Conservation (phyloP, 2,329 filamentous ascomycete genomes). For the Cladophialophora immunda region DNA sequence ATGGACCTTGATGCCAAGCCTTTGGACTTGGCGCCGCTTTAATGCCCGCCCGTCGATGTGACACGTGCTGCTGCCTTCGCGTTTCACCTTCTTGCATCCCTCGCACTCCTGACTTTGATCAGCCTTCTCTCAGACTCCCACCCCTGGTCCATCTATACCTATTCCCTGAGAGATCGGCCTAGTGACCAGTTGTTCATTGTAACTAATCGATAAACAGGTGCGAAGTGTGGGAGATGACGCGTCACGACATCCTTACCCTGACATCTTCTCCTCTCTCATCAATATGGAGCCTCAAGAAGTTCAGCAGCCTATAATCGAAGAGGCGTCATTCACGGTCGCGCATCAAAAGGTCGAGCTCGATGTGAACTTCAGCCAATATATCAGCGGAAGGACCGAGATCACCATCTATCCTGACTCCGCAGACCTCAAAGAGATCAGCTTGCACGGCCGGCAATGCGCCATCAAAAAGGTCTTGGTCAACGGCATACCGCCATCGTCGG, state of each 20-base stretch:
- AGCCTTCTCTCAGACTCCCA: background rate
- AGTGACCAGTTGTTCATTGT: background rate
- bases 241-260: conserved; percentile 3
- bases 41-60: background rate
- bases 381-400: conserved; percentile 83
- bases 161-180: background rate
- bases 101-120: background rate
- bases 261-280: conserved; percentile 3
- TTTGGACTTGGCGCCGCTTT: background rate
- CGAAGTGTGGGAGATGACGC: conserved; percentile 1
- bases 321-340: conserved; percentile 59
- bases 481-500: conserved; percentile 48
- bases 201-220: background rate
- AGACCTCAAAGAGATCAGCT: conserved; percentile 62
- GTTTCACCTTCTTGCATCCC: background rate
- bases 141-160: background rate
- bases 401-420: conserved; percentile 72
- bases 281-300: conserved; percentile 16
- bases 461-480: conserved; percentile 61
- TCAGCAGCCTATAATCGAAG: conserved; percentile 14
- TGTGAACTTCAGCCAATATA: conserved; percentile 80
- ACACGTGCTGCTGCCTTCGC: conserved; percentile 13
- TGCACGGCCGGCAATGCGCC: conserved; percentile 71
- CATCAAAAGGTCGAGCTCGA: conserved; percentile 91
- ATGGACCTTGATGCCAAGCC: background rate